A percentile compares a stretch with the other conserved stretches of the same genome.
These are phyloP conservation scores for Salix purpurea DNA, from an alignment of 345 rosid genomes.

Conservation along the genomic window DNA sequence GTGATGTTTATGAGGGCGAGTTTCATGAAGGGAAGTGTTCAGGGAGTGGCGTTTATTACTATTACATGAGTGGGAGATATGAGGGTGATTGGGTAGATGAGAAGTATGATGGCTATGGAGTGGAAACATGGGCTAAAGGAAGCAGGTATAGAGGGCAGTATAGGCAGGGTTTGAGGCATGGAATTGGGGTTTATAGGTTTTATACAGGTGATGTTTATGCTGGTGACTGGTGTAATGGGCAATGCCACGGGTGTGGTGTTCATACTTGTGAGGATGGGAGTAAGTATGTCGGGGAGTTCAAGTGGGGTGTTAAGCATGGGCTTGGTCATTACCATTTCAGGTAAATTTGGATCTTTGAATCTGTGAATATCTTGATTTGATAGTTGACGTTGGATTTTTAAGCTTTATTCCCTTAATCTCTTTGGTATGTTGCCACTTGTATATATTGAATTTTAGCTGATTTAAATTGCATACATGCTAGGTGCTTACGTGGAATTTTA, in stretches of 20 bases:
- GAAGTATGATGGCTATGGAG: slow-evolving; percentile 79
- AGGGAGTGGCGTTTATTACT: slow-evolving; percentile 80
- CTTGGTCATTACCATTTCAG: slow-evolving; percentile 85
- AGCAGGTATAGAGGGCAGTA: slow-evolving; percentile 80
- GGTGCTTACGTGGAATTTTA: background rate
- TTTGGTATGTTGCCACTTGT: background rate
- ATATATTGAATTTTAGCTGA: background rate
- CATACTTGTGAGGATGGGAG: slow-evolving; percentile 82
- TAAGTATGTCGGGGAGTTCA: slow-evolving; percentile 69
- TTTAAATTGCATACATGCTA: background rate
- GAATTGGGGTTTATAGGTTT: slow-evolving; percentile 69
- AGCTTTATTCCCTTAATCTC: too few relatives aligned
- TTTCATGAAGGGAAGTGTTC: slow-evolving; percentile 70
- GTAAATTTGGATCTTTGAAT: slow-evolving; percentile 26
- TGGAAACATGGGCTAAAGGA: slow-evolving; percentile 86
- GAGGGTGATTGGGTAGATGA: slow-evolving; percentile 88
- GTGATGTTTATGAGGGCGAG: slow-evolving; percentile 85
- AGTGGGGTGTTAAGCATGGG: slow-evolving; percentile 91
- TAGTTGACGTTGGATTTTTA: background rate
- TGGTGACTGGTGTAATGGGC: slow-evolving; percentile 90
- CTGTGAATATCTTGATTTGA: background rate
- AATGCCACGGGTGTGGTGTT: slow-evolving; percentile 78
- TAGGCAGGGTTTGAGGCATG: slow-evolving; percentile 82
- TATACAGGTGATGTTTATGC: slow-evolving; percentile 81
- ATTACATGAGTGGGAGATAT: slow-evolving; percentile 62